Base-by-base conservation (phyloP, 1,284 basidiomycete species). In the Sphagnurus paluster region DNA sequence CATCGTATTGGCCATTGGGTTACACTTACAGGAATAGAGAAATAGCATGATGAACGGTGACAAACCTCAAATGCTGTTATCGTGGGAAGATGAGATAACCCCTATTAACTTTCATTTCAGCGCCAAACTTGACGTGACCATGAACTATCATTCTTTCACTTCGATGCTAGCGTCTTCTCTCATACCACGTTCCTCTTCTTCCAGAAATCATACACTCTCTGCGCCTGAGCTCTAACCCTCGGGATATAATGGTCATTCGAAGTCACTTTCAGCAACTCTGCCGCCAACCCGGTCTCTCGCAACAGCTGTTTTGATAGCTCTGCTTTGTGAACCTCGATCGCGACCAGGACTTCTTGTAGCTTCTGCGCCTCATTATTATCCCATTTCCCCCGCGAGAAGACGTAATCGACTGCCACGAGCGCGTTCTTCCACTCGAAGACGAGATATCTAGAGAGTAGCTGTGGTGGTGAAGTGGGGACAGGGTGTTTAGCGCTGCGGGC, bases 271-370 rank as follows among this genome's bases (percentile, higher is more conserved):
- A 38, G 53, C 17, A 67, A 16, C 10, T 46, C 28, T 38, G 30
- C 44, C 4, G 42, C 56, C 25, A 67, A 44, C 17, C 50, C 48
- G 3, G 60, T 54, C 16, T 59, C 52, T 17, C 21, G 36, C 36
- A 67, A 46, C 35, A 57, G 41, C 13, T 50, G 46, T 9, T 44
- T 47, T 6, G 57, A 58, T 20, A 67, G 46, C 23, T 39, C 48
- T 2, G 46, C 49, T 34, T 58, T 58, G 19, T 56, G 21, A 5
- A 5, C 37, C n/a, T 65, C 53, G 24, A 67, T 59, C 1, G 6
- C 38, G 7, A 26, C 16, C 21, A 67, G 43, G 3, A 57, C 42
- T 5, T 52, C 29, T n/a, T 55, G 14, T 4, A 67, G 47, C 11
- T 50, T 48, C 4, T 52, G 44, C 4, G 46, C 38, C 23, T 48